Evolutionary conservation across 257 asterid genomes (phyloP).

Genomic region (Linaria vulgaris): DNA sequence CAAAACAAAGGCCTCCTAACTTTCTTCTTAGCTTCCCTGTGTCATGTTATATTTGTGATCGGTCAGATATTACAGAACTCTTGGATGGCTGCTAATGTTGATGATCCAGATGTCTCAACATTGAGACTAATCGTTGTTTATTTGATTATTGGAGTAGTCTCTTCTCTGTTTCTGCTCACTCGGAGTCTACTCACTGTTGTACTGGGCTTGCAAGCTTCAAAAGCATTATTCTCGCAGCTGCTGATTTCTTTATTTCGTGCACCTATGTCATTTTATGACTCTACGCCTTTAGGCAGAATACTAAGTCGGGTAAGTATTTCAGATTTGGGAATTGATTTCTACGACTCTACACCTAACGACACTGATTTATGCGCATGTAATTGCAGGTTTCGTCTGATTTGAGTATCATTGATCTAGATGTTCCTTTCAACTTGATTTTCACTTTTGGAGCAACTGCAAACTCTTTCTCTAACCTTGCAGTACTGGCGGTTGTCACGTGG

Average conservation of each 20-base stretch:
- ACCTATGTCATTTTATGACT: constrained; percentile 94
- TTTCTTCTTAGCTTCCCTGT: constrained; percentile 49
- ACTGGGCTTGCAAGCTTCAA: constrained; percentile 73
- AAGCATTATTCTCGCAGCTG: constrained; percentile 62
- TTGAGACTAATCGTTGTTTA: constrained; percentile 68
- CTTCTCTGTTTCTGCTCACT: constrained; percentile 47
- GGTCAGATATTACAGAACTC: constrained; percentile 69
- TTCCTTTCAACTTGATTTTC: constrained; percentile 77
- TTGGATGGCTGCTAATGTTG: constrained; percentile 98
- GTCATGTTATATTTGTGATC: constrained; percentile 53
- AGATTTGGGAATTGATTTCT: background rate
- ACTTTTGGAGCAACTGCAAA: constrained; percentile 77
- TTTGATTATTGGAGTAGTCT: constrained; percentile 57
- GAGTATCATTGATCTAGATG: constrained; percentile 89
- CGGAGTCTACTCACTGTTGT: constrained; percentile 60
- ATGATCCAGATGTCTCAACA: constrained; percentile 44
- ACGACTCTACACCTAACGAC: background rate
- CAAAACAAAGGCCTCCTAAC: constrained; percentile 72
- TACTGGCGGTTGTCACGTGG: constrained; percentile 84
- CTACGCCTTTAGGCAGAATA: constrained; percentile 92
- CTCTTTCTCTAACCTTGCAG: constrained; percentile 59
- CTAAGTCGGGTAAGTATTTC: constrained; percentile 70
- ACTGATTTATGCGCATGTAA: constrained; percentile 11
- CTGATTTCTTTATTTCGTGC: constrained; percentile 80
- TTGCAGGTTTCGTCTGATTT: constrained; percentile 82